Conservation (phyloP, 2,329 filamentous ascomycete species). For the Lecanoromycetidae sp. region DNA sequence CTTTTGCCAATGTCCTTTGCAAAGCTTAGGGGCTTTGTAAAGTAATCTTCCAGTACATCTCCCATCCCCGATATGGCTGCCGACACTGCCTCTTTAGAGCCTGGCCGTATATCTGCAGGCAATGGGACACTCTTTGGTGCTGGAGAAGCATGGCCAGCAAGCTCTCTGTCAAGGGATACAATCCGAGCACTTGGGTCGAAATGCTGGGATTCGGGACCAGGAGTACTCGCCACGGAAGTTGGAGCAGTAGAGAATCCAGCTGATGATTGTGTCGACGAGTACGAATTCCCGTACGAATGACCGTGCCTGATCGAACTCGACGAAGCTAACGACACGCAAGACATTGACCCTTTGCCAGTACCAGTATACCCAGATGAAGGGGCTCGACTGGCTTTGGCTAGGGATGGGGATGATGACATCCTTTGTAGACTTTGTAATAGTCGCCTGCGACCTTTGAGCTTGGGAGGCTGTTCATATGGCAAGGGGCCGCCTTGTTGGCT, state of each 20-base stretch:
- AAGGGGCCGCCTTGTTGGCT: conserved; percentile 23
- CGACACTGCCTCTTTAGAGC: conserved; percentile 30
- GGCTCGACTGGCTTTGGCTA: conserved; percentile 51
- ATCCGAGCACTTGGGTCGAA: conserved; percentile 45
- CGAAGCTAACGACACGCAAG: conserved; percentile 49
- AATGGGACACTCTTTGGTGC: conserved; percentile 45
- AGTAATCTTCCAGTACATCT: conserved; percentile 36
- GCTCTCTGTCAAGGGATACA: conserved; percentile 41
- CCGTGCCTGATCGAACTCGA: conserved; percentile 36
- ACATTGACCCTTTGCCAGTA: conserved; percentile 49
- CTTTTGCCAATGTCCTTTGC: conserved; percentile 26
- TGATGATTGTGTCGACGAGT: conserved; percentile 42
- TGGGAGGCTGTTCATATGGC: conserved; percentile 36
- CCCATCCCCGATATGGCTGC: conserved; percentile 21
- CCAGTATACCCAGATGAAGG: conserved; percentile 57
- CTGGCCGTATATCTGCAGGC: conserved; percentile 49
- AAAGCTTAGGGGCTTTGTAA: conserved; percentile 26
- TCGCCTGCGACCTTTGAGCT: conserved; percentile 56
- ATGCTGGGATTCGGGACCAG: conserved; percentile 34
- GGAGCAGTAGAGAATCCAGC: conserved; percentile 45
- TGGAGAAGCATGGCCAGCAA: conserved; percentile 26
- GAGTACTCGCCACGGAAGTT: conserved; percentile 38
- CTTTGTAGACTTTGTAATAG: conserved; percentile 64
- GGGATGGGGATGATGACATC: conserved; percentile 67
- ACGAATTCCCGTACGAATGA: conserved; percentile 43